Base-by-base conservation (phyloP, 805 yeast species). In the Candida glaebosa region DNA sequence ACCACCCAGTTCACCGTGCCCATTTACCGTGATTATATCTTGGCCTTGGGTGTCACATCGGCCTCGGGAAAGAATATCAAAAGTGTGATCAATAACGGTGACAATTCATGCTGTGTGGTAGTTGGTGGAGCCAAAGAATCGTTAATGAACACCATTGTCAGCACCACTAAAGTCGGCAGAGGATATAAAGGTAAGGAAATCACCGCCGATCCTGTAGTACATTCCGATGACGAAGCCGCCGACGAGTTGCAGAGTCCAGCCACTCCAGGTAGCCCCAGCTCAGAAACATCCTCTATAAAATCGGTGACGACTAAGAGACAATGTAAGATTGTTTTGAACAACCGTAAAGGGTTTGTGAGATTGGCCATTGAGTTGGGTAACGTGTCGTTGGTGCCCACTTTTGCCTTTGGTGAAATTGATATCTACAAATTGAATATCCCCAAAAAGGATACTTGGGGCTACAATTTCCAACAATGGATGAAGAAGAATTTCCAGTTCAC, bases 101-200 rank as follows among this genome's bases (percentile, higher is more conserved):
- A 83, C 48, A 82, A 79, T 51, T 85, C 95, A 2, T 84, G 90
- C 9, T 85, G 91, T 47, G 82, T 93, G 43, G 98, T 93, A 1
- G 82, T 93, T 18, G 99, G 99, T 2, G 99, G 99, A 0, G 98
- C 98, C 0, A 85, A 88, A 45, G 99, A 93, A 55, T 81, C 95
- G 1, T 67, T 93, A 28, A 59, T 87, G 19, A 69, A 69, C 46
- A 58, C 62, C 36, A 63, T 66, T 48, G 71, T 69, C 10, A 62
- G 67, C 1, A 48, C 51, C 6, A 52, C 53, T n/a, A 55, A 60
- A 16, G 60, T 67, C 1, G 73, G 72, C 4, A 57, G 58, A 28
- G 71, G 71, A 2, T 66, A 62, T 46, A 48, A 51, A 15, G 53
- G 46, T 25, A 31, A 34, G 24, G 42, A 40, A 30, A 40, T 40